These are phyloP conservation scores for Fusarium anguioides DNA, from an alignment of 2,329 filamentous ascomycete genomes.

Conservation along the genomic window DNA sequence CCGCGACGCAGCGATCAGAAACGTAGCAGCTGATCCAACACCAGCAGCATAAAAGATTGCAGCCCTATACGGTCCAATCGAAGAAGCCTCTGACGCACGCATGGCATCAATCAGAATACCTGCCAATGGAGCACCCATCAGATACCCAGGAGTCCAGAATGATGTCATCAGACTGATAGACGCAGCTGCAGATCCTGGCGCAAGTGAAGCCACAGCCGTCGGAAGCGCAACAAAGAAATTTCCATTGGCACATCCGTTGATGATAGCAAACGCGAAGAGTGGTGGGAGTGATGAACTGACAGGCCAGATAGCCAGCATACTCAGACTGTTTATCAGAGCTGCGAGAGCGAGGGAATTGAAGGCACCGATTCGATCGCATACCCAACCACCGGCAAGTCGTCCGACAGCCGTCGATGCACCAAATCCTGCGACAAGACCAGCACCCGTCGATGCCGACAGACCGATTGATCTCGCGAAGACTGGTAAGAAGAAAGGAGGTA, in stretches of 20 bases:
- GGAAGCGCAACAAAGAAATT: conserved; percentile 15
- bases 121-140: conserved; percentile 4
- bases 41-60: conserved; percentile 12
- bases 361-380: conserved; percentile 6
- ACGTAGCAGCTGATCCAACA: not conserved
- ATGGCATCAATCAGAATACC: not conserved
- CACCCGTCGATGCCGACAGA: not conserved
- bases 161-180: conserved; percentile 3
- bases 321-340: not conserved
- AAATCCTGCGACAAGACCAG: not conserved
- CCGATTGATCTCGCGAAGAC: not conserved
- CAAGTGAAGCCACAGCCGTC: conserved; percentile 6
- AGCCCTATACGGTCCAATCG: not conserved
- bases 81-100: not conserved
- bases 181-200: not conserved
- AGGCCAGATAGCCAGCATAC: not conserved
- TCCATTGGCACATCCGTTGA: conserved; percentile 12
- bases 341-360: not conserved
- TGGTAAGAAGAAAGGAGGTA: not conserved
- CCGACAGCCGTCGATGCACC: not conserved
- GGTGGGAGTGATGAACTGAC: not conserved
- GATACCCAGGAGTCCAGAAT: not conserved
- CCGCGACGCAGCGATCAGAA: not conserved
- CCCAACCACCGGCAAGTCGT: not conserved
- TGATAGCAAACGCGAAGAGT: not conserved